Base-by-base conservation (phyloP, 2,329 filamentous ascomycete genomes). In the Xylaria sp. region DNA sequence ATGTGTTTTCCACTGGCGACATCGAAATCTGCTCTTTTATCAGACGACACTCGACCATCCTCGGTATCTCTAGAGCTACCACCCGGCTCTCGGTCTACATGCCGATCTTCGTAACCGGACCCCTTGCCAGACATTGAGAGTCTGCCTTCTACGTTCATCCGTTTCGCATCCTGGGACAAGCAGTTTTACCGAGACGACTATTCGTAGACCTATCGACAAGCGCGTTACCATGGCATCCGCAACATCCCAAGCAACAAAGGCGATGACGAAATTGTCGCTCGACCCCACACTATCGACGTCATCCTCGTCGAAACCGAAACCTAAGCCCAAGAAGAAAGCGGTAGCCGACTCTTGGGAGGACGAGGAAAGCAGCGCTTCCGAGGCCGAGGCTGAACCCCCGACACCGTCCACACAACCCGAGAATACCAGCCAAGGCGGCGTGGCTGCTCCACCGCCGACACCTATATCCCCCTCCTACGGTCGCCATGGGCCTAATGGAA, bases 331-430 rank as follows among this genome's bases (percentile, higher is more conserved):
- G 66, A 83, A 82, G 70, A 73, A 79, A 62, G 71, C 68, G n/a
- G 82, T 91, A 23, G 87, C 85, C 61, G 92, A 94, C 71, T 93
- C 90, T 50, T 94, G 92, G 92, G 91, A 94, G 80, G 91, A 96
- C 74, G 92, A 92, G 64, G 84, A 86, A 36, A 84, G 81, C 20
- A 80, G 83, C 7, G 80, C 80, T 18, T 81, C 83, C 13, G 83
- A 83, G 65, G 75, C 77, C 23, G 73, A 75, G 74, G 74, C 76
- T 9, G 72, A 74, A 73, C 62, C 67, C 43, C 20, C 60, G 25
- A 65, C 70, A 6, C 55, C 71, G 18, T 65, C 77, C 60, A 60
- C 52, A 32, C 65, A 67, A 43, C 69, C 73, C 55, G 30, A 69
- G 68, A 67, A 63, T 58, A 30, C 69, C 64, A 67, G 64, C 70